phyloP scores from a whole-genome alignment of 352 stramenopile genomes.

The Globisporangium yorkense region DNA sequence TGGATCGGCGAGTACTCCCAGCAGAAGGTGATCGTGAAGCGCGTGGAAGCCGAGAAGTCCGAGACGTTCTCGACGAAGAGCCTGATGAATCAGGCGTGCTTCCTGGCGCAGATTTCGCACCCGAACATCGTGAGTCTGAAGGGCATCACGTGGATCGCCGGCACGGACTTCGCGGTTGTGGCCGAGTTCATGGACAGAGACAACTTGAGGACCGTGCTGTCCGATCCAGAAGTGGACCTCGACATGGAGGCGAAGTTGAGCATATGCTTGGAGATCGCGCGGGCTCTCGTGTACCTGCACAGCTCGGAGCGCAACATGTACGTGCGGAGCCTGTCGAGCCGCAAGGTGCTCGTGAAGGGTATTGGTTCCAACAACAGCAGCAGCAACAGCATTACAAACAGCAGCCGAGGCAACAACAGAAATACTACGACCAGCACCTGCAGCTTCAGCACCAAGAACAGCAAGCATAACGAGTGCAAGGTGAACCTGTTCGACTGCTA shows the following conservation, averaged over 20 bases:
- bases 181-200: slow-evolving; percentile 74
- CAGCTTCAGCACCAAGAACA: background rate
- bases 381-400: background rate
- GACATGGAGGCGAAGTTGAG: slow-evolving; percentile 46
- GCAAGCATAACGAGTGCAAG: slow-evolving; percentile 31
- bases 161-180: slow-evolving; percentile 72
- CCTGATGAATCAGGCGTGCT: slow-evolving; percentile 49
- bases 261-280: slow-evolving; percentile 66
- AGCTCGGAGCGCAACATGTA: slow-evolving; percentile 36
- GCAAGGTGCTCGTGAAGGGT: slow-evolving; percentile 53
- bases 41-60: slow-evolving; percentile 57
- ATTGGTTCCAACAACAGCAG: background rate
- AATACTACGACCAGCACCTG: background rate
- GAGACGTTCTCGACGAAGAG: slow-evolving; percentile 53
- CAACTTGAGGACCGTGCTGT: slow-evolving; percentile 51
- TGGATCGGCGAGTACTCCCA: slow-evolving; percentile 55
- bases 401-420: background rate
- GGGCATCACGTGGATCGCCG: slow-evolving; percentile 63
- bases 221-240: slow-evolving; percentile 47
- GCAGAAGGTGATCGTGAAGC: slow-evolving; percentile 65
- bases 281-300: slow-evolving; percentile 60
- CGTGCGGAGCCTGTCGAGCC: slow-evolving; percentile 41
- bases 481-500: slow-evolving; percentile 55
- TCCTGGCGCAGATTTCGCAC: slow-evolving; percentile 45
- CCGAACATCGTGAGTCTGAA: slow-evolving; percentile 61